These are phyloP conservation scores for Clausena lansium DNA, from an alignment of 345 rosid species.

Conservation along the genomic window DNA sequence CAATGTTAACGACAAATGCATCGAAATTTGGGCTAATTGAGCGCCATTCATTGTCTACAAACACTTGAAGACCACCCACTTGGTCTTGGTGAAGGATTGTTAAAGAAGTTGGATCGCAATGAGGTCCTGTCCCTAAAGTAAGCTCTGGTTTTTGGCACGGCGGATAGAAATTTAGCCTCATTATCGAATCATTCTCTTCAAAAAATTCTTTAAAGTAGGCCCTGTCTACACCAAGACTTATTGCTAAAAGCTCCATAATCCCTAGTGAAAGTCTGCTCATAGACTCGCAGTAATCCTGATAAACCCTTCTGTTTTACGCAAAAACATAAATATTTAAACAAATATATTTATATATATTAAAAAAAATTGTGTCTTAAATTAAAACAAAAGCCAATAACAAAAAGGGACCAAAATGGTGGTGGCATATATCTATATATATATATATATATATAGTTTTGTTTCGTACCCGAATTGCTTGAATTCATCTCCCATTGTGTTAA, in stretches of 20 bases:
- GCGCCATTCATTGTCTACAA: constrained; percentile 80
- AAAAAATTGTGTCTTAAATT: not conserved
- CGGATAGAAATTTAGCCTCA: constrained; percentile 96
- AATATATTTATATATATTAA: not conserved
- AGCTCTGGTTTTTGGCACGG: constrained; percentile 94
- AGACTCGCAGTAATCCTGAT: constrained; percentile 77
- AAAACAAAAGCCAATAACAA: not conserved
- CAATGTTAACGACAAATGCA: constrained; percentile 91
- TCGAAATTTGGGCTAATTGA: constrained; percentile 65
- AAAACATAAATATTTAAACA: too few relatives aligned
- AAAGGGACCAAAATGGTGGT: not conserved
- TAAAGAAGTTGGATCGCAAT: constrained; percentile 96
- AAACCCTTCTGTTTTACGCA: constrained; percentile 45
- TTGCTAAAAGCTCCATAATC: constrained; percentile 89
- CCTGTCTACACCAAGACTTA: constrained; percentile 63
- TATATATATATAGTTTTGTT: not conserved
- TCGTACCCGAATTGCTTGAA: constrained; percentile 67
- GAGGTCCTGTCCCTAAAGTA: constrained; percentile 97
- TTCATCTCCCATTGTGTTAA: constrained; percentile 59
- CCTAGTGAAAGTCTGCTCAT: constrained; percentile 83
- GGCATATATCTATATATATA: not conserved
- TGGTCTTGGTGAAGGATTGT: constrained; percentile 97
- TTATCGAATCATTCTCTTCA: constrained; percentile 85
- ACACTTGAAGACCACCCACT: constrained; percentile 95
- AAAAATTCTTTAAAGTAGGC: constrained; percentile 65